Evolutionary conservation across 2,329 filamentous ascomycete species (phyloP).

Genomic region (Fusarium dlaminii): DNA sequence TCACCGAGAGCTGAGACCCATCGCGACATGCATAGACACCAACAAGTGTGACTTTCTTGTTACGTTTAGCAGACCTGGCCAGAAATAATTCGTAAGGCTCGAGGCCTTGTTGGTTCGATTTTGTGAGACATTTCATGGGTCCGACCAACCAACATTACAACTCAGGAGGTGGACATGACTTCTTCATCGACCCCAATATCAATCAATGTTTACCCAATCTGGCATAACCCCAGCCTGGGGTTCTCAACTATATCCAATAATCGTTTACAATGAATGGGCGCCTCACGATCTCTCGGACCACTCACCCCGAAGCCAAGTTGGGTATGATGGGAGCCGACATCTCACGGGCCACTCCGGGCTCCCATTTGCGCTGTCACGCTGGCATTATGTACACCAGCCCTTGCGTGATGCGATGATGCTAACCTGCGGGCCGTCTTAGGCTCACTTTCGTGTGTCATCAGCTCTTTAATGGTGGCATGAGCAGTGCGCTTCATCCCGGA

Average conservation of each 20-base stretch:
- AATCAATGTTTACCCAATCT: background rate
- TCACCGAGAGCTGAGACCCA: constrained; percentile 7
- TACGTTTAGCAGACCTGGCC: background rate
- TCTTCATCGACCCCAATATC: constrained; percentile 5
- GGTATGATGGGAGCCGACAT: constrained; percentile 14
- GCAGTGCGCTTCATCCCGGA: constrained; percentile 13
- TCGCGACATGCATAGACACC: constrained; percentile 19
- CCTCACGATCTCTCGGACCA: constrained; percentile 19
- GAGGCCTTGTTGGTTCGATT: constrained; percentile 30
- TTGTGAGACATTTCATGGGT: constrained; percentile 30
- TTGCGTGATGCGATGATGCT: constrained; percentile 35
- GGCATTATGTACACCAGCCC: constrained; percentile 20
- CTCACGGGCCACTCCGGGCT: constrained; percentile 32
- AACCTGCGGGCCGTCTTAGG: constrained; percentile 36
- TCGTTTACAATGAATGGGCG: constrained; percentile 5
- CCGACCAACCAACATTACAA: background rate
- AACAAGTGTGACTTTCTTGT: constrained; percentile 2
- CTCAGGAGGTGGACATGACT: constrained; percentile 3
- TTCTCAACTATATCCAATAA: constrained; percentile 9
- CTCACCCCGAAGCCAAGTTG: constrained; percentile 24
- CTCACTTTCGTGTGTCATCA: constrained; percentile 19
- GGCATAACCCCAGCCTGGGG: constrained; percentile 12
- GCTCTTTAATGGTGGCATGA: constrained; percentile 25
- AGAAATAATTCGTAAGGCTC: constrained; percentile 32
- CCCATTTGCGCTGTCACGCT: constrained; percentile 24